Evolutionary conservation across 306 rosid genomes (phyloP).

Genomic region (Dryas alaskensis): DNA sequence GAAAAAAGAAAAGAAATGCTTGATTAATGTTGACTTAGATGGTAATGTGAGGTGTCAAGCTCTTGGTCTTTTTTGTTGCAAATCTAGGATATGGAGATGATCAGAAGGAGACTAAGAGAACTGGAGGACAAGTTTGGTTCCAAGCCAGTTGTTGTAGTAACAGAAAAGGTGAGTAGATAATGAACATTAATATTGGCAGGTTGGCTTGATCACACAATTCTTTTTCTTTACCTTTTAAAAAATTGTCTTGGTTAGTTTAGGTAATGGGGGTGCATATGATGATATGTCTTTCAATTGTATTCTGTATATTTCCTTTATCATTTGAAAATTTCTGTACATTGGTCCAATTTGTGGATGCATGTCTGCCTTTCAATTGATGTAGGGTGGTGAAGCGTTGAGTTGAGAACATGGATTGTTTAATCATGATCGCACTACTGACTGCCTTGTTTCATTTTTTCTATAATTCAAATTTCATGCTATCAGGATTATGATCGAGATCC

Average conservation of each 20-base stretch:
- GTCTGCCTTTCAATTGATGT: not conserved
- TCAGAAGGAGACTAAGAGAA: conserved; percentile 50
- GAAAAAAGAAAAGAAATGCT: not conserved
- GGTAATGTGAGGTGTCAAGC: not conserved
- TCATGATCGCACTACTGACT: not conserved
- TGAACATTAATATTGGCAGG: not conserved
- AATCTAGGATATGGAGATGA: conserved; percentile 57
- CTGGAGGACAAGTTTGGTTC: conserved; percentile 56
- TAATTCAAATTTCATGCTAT: conserved; percentile 8
- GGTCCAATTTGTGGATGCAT: not conserved
- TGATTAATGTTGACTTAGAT: conserved; percentile 10
- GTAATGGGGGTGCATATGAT: not conserved
- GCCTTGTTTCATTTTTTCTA: not conserved
- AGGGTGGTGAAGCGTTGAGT: not conserved
- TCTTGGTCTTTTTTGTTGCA: not conserved
- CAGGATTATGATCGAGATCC: conserved; percentile 95
- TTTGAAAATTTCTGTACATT: not conserved
- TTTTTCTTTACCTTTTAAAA: not conserved
- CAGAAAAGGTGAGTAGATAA: conserved; percentile 68
- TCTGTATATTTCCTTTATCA: not conserved
- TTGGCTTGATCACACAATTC: not conserved
- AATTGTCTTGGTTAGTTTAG: not conserved
- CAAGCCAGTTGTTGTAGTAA: conserved; percentile 60
- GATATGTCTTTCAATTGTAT: not conserved
- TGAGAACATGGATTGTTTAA: not conserved